Conservation (phyloP, 2,329 filamentous ascomycete species). For the Penicillium brasilianum region DNA sequence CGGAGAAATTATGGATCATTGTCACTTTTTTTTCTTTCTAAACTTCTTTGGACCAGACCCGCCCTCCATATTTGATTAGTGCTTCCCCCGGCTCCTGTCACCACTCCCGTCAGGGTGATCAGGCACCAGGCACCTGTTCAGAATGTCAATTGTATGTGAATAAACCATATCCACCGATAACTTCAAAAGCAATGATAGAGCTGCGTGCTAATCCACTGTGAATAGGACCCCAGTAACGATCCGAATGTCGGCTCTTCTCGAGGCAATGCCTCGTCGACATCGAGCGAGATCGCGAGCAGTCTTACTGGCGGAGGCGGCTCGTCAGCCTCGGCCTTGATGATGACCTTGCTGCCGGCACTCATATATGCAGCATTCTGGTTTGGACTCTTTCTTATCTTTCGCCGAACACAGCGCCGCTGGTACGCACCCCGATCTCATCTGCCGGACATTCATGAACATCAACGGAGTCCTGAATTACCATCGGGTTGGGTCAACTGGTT, state of each 20-base stretch:
- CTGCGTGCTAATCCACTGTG: background rate
- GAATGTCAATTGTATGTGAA: slow-evolving; percentile 27
- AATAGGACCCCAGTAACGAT: slow-evolving; percentile 46
- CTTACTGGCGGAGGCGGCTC: slow-evolving; percentile 49
- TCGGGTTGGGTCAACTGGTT: slow-evolving; percentile 61
- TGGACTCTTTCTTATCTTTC: slow-evolving; percentile 52
- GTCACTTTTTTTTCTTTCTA: background rate
- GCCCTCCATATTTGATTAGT: slow-evolving; percentile 13
- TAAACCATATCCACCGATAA: too few relatives aligned
- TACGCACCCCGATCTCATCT: slow-evolving; percentile 52
- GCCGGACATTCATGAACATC: slow-evolving; percentile 49
- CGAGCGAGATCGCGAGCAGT: slow-evolving; percentile 36
- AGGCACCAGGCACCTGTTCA: slow-evolving; percentile 9
- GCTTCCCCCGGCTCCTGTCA: background rate
- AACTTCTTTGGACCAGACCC: background rate
- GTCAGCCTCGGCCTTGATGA: slow-evolving; percentile 56
- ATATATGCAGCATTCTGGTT: slow-evolving; percentile 52
- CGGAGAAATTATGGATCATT: slow-evolving; percentile 19
- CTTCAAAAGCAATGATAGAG: too few relatives aligned
- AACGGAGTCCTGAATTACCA: slow-evolving; percentile 55
- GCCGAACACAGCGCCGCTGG: slow-evolving; percentile 52
- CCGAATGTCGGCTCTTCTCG: slow-evolving; percentile 50
- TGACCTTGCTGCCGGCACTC: slow-evolving; percentile 55
- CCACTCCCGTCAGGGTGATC: background rate
- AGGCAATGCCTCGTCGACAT: slow-evolving; percentile 44